These are phyloP conservation scores for Wickerhamiella galacta DNA, from an alignment of 805 yeast species.

Conservation along the genomic window DNA sequence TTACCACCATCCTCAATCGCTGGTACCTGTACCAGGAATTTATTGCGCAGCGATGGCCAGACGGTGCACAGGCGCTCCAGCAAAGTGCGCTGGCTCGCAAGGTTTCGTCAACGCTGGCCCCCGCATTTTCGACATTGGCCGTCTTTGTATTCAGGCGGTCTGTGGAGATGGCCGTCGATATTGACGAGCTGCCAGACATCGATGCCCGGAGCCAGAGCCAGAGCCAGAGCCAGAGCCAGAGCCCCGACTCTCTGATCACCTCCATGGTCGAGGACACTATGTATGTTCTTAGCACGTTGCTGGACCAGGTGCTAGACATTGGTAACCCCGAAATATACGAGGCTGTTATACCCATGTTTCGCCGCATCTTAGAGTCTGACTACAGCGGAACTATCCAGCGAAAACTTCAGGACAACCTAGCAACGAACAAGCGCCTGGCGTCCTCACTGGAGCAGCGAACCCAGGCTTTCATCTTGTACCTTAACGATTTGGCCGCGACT, in stretches of 20 bases:
- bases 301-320: slow-evolving; percentile 51
- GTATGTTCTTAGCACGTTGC: slow-evolving; percentile 49
- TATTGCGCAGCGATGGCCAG: slow-evolving; percentile 46
- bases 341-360: slow-evolving; percentile 37
- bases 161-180: slow-evolving; percentile 59
- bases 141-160: slow-evolving; percentile 60
- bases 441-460: slow-evolving; percentile 6
- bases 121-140: slow-evolving; percentile 47
- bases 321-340: slow-evolving; percentile 46
- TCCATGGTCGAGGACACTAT: slow-evolving; percentile 79
- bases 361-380: slow-evolving; percentile 45
- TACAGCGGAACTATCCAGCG: slow-evolving; percentile 39
- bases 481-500: slow-evolving; percentile 58
- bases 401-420: slow-evolving; percentile 24
- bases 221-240: slow-evolving; percentile 29
- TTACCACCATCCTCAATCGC: slow-evolving; percentile 60
- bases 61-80: slow-evolving; percentile 26
- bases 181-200: slow-evolving; percentile 55
- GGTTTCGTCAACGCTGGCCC: slow-evolving; percentile 33
- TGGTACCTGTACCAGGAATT: slow-evolving; percentile 55
- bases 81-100: slow-evolving; percentile 41
- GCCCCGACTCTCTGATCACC: slow-evolving; percentile 43
- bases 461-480: slow-evolving; percentile 45
- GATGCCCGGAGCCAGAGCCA: not conserved
- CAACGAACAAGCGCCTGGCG: slow-evolving; percentile 21